Percentiles rank a stretch among this genome's conserved stretches.
These are phyloP conservation scores for Mortierella sp. DNA, from an alignment of 371 early-diverging fungal genomes.

Conservation along the genomic window DNA sequence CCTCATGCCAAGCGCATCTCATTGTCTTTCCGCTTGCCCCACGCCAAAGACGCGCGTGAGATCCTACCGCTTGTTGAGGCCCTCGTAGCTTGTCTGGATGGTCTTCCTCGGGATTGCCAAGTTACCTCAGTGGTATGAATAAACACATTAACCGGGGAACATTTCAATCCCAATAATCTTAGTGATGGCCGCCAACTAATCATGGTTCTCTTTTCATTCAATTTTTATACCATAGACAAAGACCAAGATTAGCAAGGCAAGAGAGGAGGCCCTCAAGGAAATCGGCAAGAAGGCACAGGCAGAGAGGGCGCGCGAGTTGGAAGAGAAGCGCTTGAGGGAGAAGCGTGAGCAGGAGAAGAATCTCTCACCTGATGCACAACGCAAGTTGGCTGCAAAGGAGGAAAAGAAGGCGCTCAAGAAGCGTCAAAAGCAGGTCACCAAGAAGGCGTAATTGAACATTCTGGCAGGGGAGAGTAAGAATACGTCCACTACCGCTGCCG, in stretches of 20 bases:
- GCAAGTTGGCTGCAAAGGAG: conserved; percentile 54
- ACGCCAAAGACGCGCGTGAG: conserved; percentile 29
- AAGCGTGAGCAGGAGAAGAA: conserved; percentile 50
- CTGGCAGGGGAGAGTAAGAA: not conserved
- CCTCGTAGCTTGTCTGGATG: conserved; percentile 50
- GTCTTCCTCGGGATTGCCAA: conserved; percentile 46
- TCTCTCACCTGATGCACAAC: conserved; percentile 47
- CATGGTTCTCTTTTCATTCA: too few species aligned
- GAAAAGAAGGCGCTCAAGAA: conserved; percentile 51
- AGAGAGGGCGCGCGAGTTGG: conserved; percentile 37
- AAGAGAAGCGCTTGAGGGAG: conserved; percentile 43
- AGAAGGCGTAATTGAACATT: conserved; percentile 18
- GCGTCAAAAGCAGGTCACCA: conserved; percentile 42
- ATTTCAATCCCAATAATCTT: not conserved
- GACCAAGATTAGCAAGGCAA: conserved; percentile 40
- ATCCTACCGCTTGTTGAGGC: conserved; percentile 48
- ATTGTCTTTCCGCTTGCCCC: conserved; percentile 48
- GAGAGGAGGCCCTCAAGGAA: conserved; percentile 46
- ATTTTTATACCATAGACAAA: conserved; percentile 24
- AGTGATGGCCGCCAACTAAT: not conserved
- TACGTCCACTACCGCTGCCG: not conserved
- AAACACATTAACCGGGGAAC: not conserved
- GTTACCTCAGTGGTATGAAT: conserved; percentile 40
- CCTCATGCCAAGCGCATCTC: conserved; percentile 50
- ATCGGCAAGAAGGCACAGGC: conserved; percentile 40